These are phyloP conservation scores for Paramecium caudatum DNA, from an alignment of 73 alveolate species.

Conservation along the genomic window DNA sequence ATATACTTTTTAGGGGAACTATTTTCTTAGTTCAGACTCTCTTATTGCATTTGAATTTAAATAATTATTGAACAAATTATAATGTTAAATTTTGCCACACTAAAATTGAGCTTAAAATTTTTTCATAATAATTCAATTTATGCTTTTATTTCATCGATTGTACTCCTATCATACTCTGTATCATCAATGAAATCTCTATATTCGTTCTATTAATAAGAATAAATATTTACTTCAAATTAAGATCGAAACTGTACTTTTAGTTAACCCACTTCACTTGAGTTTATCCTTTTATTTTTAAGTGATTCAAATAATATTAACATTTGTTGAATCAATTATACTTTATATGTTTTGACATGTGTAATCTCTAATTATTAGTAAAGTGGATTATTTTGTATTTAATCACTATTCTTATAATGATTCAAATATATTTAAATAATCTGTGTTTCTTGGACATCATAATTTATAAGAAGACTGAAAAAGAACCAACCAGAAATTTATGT, in stretches of 20 bases:
- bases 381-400: background rate
- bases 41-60: constrained; percentile 59
- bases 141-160: background rate
- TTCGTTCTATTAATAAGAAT: background rate
- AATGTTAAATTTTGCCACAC: constrained; percentile 2
- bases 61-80: background rate
- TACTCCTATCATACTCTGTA: background rate
- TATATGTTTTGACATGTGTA: background rate
- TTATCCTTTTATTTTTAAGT: background rate
- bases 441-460: background rate
- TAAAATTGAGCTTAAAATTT: constrained; percentile 20
- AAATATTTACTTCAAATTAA: background rate
- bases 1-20: background rate
- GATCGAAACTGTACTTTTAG: background rate
- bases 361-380: background rate
- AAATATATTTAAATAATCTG: background rate
- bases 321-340: background rate
- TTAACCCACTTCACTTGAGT: background rate
- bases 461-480: background rate
- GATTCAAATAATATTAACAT: constrained; percentile 13
- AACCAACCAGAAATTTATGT: background rate
- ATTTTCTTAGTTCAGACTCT: background rate
- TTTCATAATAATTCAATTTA: constrained; percentile 20
- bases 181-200: background rate
- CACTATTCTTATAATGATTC: background rate